These are phyloP conservation scores for Stagonosporopsis vannaccii DNA, from an alignment of 2,329 filamentous ascomycete species.

Conservation along the genomic window DNA sequence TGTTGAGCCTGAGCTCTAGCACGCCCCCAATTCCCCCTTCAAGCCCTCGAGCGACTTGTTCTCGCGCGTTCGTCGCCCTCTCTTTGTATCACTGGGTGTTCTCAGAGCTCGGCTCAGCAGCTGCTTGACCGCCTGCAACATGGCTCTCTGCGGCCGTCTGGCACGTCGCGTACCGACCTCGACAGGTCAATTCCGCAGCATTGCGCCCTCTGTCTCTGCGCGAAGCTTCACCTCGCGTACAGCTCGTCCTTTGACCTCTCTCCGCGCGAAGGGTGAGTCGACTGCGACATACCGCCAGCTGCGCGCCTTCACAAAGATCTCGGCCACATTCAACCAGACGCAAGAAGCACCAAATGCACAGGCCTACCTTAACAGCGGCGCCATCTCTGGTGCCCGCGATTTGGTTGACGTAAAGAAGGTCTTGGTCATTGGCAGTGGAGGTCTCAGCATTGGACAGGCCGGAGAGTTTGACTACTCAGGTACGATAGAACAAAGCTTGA, in stretches of 20 bases:
- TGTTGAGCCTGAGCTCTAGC: conserved; percentile 40
- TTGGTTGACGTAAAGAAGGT: conserved; percentile 95
- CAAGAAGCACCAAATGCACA: conserved; percentile 81
- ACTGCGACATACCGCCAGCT: conserved; percentile 44
- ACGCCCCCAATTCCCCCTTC: conserved; percentile 39
- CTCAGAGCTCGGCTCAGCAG: conserved; percentile 42
- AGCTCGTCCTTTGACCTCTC: conserved; percentile 40
- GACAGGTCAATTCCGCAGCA: conserved; percentile 42
- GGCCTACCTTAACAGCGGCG: conserved; percentile 88
- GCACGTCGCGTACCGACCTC: conserved; percentile 50
- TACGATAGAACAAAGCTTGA: conserved; percentile 50
- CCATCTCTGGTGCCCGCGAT: conserved; percentile 77
- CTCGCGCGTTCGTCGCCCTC: conserved; percentile 28
- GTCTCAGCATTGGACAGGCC: conserved; percentile 94
- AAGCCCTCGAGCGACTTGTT: conserved; percentile 27
- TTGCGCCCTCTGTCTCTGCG: conserved; percentile 38
- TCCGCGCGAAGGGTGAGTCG: conserved; percentile 43
- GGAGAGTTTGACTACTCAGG: conserved; percentile 99
- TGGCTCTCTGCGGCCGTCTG: conserved; percentile 53
- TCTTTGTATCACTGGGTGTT: conserved; percentile 20
- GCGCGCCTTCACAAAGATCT: conserved; percentile 49
- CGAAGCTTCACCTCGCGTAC: conserved; percentile 44
- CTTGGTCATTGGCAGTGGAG: conserved; percentile 92
- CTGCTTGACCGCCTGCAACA: conserved; percentile 43
- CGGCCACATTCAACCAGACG: conserved; percentile 50